Evolutionary conservation across 2,329 filamentous ascomycete species (phyloP).

Genomic region (Diaporthe batatas): DNA sequence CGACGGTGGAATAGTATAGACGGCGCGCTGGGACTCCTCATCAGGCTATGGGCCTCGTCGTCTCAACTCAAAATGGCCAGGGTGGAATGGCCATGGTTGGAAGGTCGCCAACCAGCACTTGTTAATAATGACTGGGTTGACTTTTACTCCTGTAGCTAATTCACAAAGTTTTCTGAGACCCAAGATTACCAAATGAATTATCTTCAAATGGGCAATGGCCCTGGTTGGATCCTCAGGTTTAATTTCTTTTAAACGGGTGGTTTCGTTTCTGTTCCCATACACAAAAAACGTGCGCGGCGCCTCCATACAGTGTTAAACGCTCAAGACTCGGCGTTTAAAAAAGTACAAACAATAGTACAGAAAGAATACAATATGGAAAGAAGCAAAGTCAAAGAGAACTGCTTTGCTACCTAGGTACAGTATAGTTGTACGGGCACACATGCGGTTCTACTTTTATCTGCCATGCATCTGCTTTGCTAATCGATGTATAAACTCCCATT

Average conservation of each 20-base stretch:
- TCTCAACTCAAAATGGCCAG: conserved; percentile 12
- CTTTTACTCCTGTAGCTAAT: background rate
- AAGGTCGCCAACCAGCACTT: conserved; percentile 1
- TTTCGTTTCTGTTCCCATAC: no score
- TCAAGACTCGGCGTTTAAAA: no score
- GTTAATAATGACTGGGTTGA: conserved; percentile 4
- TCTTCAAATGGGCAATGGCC: background rate
- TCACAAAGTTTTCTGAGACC: background rate
- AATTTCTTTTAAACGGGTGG: conserved; percentile 13
- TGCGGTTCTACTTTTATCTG: no score
- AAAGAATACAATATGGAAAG: no score
- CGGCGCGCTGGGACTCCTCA: conserved; percentile 28
- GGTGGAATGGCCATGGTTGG: conserved; percentile 1
- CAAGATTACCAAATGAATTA: conserved; percentile 1
- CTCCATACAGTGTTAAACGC: no score
- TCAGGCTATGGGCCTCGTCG: conserved; percentile 32
- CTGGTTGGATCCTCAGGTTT: background rate
- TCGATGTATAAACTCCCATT: no score
- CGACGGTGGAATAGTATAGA: conserved; percentile 14
- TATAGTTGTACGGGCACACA: no score
- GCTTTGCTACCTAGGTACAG: no score
- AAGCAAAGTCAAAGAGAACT: no score
- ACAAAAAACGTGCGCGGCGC: no score
- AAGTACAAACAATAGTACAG: no score
- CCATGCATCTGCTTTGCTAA: no score